Conservation (phyloP, 2,329 filamentous ascomycete genomes). For the Colletotrichum sp. region DNA sequence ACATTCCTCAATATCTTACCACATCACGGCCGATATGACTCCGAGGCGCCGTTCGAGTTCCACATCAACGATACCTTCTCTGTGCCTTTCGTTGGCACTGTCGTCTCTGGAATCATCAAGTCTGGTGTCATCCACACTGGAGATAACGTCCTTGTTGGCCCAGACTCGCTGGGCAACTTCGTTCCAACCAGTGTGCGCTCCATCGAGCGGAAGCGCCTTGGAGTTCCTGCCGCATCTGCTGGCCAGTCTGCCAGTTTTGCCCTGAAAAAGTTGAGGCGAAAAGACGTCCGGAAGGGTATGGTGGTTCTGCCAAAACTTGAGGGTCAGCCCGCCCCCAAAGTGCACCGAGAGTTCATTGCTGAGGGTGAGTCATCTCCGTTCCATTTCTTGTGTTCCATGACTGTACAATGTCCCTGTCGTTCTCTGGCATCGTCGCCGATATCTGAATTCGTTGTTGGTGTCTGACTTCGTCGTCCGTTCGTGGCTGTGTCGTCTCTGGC, state of each 20-base stretch:
- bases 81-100: slow-evolving; percentile 94
- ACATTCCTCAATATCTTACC: slow-evolving; percentile 95
- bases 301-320: slow-evolving; percentile 89
- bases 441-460: not conserved
- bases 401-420: not conserved
- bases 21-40: slow-evolving; percentile 91
- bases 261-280: slow-evolving; percentile 82
- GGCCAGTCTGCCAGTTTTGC: slow-evolving; percentile 95
- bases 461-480: not conserved
- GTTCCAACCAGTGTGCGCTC: slow-evolving; percentile 84
- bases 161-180: slow-evolving; percentile 90
- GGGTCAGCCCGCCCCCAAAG: slow-evolving; percentile 71
- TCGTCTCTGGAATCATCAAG: slow-evolving; percentile 93
- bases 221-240: slow-evolving; percentile 84
- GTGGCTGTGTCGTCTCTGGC: not conserved
- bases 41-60: slow-evolving; percentile 89
- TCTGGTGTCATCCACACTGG: slow-evolving; percentile 86
- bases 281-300: slow-evolving; percentile 97
- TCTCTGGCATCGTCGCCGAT: not conserved
- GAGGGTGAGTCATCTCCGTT: slow-evolving; percentile 61
- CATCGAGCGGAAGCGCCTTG: slow-evolving; percentile 93
- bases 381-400: not conserved
- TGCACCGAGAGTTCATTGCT: slow-evolving; percentile 78
- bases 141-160: slow-evolving; percentile 88
- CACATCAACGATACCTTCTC: slow-evolving; percentile 98